A percentile compares a stretch with the other conserved stretches of the same genome.
Conservation (phyloP, 2,329 filamentous ascomycete genomes). For the Stemphylium vesicarium region DNA sequence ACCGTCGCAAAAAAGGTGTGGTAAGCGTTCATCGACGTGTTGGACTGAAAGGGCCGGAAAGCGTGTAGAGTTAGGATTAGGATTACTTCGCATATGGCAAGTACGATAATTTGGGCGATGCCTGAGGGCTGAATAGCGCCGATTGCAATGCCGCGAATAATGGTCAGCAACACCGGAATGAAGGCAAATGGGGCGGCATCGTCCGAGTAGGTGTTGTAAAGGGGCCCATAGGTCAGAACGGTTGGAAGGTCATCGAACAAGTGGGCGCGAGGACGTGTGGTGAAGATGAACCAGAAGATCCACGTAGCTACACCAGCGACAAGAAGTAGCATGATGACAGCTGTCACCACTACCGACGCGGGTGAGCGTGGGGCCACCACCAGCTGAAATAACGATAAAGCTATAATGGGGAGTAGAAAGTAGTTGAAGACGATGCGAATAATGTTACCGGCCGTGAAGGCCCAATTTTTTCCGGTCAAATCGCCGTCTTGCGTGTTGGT, state of each 20-base stretch:
- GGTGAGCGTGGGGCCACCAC: constrained; percentile 74
- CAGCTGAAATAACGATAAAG: constrained; percentile 89
- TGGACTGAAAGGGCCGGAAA: constrained; percentile 86
- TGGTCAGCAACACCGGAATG: constrained; percentile 82
- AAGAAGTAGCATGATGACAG: constrained; percentile 74
- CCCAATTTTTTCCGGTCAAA: constrained; percentile 86
- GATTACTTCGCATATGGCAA: constrained; percentile 94
- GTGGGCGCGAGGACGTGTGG: constrained; percentile 80
- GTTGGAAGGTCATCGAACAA: constrained; percentile 94
- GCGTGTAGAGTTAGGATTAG: constrained; percentile 85
- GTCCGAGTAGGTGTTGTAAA: constrained; percentile 98
- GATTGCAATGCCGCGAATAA: constrained; percentile 86
- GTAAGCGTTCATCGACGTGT: constrained; percentile 97
- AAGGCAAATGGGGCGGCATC: constrained; percentile 89
- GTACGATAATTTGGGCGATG: constrained; percentile 87
- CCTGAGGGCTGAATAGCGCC: constrained; percentile 92
- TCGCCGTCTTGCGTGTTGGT: constrained; percentile 82
- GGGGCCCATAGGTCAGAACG: constrained; percentile 84
- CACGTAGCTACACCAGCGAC: constrained; percentile 77
- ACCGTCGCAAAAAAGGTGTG: constrained; percentile 83
- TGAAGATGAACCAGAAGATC: constrained; percentile 80
- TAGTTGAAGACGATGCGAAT: constrained; percentile 90
- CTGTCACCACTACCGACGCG: constrained; percentile 73
- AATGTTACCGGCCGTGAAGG: constrained; percentile 67
- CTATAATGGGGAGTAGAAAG: constrained; percentile 84